Conservation (phyloP, 192 early-diverging fungal species). For the Coemansia sp. region DNA sequence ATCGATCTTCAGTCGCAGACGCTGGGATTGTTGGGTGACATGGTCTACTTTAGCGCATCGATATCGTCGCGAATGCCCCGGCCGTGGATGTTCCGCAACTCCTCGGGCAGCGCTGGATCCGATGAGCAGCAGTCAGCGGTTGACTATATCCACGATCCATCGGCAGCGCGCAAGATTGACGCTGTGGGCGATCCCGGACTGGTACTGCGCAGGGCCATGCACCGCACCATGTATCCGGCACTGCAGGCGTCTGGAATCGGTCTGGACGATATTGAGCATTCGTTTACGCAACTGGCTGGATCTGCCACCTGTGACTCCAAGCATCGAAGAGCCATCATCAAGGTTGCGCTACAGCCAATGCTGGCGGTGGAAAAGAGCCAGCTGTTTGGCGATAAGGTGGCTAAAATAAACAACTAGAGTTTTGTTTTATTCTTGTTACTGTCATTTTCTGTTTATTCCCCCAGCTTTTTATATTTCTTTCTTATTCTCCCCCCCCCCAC, state of each 20-base stretch:
- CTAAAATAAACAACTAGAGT: not conserved
- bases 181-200: constrained; percentile 26
- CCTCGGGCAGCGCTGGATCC: constrained; percentile 19
- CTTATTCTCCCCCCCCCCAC: not conserved
- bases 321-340: constrained; percentile 30
- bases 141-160: not conserved
- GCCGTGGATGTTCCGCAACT: constrained; percentile 29
- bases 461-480: not conserved
- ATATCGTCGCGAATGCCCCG: constrained; percentile 25
- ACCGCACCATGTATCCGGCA: constrained; percentile 1
- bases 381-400: constrained; percentile 17
- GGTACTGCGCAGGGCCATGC: constrained; percentile 17
- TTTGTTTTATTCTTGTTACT: constrained; percentile 1
- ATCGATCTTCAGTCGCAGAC: constrained; percentile 28
- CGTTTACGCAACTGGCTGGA: constrained; percentile 1
- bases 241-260: constrained; percentile 4
- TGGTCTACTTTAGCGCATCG: constrained; percentile 16
- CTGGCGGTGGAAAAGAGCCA: constrained; percentile 44
- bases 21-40: constrained; percentile 20
- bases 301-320: constrained; percentile 3
- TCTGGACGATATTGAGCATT: constrained; percentile 11
- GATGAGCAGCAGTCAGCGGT: not conserved
- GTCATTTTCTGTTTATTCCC: constrained; percentile 3
- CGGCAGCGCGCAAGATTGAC: not conserved
- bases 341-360: constrained; percentile 26